Evolutionary conservation across 2,329 filamentous ascomycete species (phyloP).

Genomic region (Penicillium capsulatum): DNA sequence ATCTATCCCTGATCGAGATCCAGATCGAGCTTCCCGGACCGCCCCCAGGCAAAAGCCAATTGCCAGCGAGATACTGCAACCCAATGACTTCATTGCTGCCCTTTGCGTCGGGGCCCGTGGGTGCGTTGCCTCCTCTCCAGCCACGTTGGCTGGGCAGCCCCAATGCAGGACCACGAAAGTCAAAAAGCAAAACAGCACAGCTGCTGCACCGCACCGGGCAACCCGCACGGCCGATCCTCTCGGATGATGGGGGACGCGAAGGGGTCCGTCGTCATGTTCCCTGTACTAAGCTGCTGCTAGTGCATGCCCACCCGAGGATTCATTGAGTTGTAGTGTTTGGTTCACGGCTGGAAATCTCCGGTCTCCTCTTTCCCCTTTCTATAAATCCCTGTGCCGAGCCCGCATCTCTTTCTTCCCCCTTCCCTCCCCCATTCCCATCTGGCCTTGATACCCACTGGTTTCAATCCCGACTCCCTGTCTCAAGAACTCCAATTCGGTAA

Average conservation of each 20-base stretch:
- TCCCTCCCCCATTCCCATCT: neutral
- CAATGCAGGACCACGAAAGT: conserved; percentile 11
- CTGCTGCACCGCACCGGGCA: conserved; percentile 5
- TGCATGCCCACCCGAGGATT: neutral
- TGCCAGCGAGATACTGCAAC: conserved; percentile 1
- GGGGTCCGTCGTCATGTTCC: too few relatives aligned
- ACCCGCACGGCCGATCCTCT: conserved; percentile 11
- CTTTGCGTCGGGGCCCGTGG: conserved; percentile 5
- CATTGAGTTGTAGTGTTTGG: neutral
- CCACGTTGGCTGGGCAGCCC: conserved; percentile 26
- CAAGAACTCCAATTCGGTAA: neutral
- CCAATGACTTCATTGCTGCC: conserved; percentile 18
- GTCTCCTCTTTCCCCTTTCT: neutral
- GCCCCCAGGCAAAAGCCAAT: too few relatives aligned
- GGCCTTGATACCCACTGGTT: neutral
- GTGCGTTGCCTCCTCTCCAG: conserved; percentile 9
- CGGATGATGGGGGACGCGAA: too few relatives aligned
- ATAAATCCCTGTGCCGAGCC: neutral
- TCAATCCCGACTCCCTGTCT: neutral
- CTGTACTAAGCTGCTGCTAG: conserved; percentile 3
- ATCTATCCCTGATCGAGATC: conserved; percentile 17
- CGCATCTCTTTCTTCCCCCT: neutral
- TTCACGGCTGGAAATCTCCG: neutral
- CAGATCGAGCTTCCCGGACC: conserved; percentile 7
- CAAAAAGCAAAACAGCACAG: conserved; percentile 3